Conservation (phyloP, 2,329 filamentous ascomycete genomes). For the Aureobasidium sp. region DNA sequence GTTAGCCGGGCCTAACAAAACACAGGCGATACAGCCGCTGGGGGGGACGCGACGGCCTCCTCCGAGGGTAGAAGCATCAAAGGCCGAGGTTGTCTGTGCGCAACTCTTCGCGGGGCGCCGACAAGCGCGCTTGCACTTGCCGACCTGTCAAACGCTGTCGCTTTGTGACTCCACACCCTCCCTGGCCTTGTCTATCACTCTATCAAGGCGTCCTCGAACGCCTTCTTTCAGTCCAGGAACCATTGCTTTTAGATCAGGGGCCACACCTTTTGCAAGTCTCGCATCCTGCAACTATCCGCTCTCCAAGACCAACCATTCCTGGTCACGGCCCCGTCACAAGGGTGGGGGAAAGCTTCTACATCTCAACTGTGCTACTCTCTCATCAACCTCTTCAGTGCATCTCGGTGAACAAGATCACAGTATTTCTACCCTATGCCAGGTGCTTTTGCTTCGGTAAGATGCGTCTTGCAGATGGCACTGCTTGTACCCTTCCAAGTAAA, state of each 20-base stretch:
- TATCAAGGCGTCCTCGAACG: background rate
- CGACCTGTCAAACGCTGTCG: too few relatives aligned
- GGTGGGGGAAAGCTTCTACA: slow-evolving; percentile 8
- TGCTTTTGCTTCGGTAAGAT: background rate
- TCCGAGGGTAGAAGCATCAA: background rate
- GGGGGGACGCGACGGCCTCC: background rate
- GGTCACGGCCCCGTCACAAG: slow-evolving; percentile 3
- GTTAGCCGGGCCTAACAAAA: slow-evolving; percentile 11
- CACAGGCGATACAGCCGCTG: background rate
- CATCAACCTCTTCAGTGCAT: background rate
- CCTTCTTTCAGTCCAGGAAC: background rate
- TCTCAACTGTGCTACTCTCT: slow-evolving; percentile 14
- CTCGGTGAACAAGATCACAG: background rate
- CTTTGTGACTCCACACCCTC: background rate
- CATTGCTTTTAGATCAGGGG: background rate
- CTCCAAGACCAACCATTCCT: background rate
- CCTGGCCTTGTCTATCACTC: background rate
- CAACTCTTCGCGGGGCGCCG: slow-evolving; percentile 10
- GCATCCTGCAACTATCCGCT: slow-evolving; percentile 4
- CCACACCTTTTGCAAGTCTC: background rate
- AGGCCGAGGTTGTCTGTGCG: background rate
- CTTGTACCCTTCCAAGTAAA: slow-evolving; percentile 2
- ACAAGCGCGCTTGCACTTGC: background rate
- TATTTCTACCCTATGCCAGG: background rate
- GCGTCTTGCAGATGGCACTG: slow-evolving; percentile 3